A percentile compares a stretch with the other conserved stretches of the same genome.
Conservation (phyloP, 75 land plant genomes). For the Cupressus sempervirens region DNA sequence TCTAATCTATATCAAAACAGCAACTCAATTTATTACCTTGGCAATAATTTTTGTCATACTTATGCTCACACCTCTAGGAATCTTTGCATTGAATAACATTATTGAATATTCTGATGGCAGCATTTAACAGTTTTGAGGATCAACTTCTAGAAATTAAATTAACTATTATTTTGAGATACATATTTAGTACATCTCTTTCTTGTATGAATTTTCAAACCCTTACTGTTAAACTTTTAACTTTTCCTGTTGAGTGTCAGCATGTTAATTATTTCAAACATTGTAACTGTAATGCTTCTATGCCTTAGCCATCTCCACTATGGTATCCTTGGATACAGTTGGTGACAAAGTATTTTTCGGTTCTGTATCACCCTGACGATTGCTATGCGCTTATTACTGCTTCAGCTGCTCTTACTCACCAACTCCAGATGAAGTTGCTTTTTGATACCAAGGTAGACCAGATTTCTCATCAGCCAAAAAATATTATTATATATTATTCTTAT, state of each 20-base stretch:
- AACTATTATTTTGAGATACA: not conserved
- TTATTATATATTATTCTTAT: not conserved
- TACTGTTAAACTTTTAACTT: not conserved
- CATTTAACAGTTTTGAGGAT: not conserved
- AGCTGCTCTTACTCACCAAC: conserved; percentile 28
- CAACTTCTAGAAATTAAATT: not conserved
- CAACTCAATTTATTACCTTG: not conserved
- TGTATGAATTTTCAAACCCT: conserved; percentile 8
- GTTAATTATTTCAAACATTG: not conserved
- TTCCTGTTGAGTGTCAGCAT: not conserved
- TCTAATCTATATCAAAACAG: not conserved
- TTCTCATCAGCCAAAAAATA: not conserved
- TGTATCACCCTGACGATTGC: conserved; percentile 63
- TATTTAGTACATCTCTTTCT: not conserved
- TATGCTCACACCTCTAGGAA: not conserved
- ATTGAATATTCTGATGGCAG: not conserved
- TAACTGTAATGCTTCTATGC: not conserved
- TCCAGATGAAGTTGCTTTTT: conserved; percentile 47
- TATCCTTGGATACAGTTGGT: conserved; percentile 47
- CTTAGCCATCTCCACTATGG: not conserved
- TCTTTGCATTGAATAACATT: not conserved
- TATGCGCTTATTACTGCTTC: conserved; percentile 61
- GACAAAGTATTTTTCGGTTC: conserved; percentile 63
- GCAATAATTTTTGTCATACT: not conserved
- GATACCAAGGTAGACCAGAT: conserved; percentile 66